Conservation (phyloP, 495 filamentous ascomycete genomes). For the Daldinia childiae region DNA sequence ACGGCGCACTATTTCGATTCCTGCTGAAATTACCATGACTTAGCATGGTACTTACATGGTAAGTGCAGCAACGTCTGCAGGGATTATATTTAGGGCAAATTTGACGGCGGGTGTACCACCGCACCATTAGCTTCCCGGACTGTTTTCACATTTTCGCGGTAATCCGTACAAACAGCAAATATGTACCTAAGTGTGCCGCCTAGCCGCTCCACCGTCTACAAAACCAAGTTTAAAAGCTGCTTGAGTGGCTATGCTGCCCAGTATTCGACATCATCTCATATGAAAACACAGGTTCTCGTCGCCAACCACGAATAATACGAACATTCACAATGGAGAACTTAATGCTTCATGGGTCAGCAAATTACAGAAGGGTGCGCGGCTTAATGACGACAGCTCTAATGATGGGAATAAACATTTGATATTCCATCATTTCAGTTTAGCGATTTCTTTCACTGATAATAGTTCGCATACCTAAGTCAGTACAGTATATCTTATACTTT, state of each 20-base stretch:
- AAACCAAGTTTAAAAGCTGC: conserved; percentile 22
- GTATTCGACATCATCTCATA: conserved; percentile 11
- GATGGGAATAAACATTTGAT: no score
- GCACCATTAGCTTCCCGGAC: neutral
- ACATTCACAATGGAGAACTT: conserved; percentile 15
- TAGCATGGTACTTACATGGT: conserved; percentile 32
- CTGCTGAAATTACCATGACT: conserved; percentile 37
- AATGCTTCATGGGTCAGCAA: neutral
- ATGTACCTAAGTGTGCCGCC: neutral
- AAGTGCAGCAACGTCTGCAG: neutral
- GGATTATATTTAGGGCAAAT: conserved; percentile 5
- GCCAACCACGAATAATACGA: conserved; percentile 22
- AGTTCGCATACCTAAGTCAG: no score
- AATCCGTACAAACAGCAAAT: neutral
- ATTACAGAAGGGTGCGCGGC: neutral
- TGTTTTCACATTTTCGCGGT: neutral
- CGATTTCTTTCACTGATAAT: neutral
- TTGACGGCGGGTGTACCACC: neutral
- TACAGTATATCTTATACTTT: no score
- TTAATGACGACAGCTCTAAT: neutral
- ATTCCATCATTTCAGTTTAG: neutral
- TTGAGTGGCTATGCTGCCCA: conserved; percentile 24
- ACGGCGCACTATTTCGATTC: conserved; percentile 41
- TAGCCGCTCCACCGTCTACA: conserved; percentile 6
- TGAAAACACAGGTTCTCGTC: conserved; percentile 6